Base-by-base conservation (phyloP, 1,284 basidiomycete genomes). In the Ustilago sp. region DNA sequence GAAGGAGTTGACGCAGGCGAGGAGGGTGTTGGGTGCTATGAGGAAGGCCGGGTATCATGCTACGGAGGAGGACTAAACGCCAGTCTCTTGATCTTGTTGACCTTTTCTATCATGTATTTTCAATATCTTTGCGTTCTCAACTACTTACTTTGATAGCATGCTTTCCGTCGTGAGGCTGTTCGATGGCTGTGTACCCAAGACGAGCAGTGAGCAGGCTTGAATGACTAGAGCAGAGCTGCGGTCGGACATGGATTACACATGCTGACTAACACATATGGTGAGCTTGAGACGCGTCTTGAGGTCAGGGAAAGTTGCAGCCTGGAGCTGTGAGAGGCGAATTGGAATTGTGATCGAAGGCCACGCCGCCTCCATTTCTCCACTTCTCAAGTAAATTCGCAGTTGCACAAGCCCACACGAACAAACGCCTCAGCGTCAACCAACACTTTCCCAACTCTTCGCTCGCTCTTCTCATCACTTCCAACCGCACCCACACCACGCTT, bases 1-100 rank as follows among this genome's bases (percentile, higher is more conserved):
- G 89, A 98, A 98, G 89, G 94, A 98, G 12, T 89, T 99, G 39
- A 93, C 77, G 0, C 82, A 86, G 75, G 85, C 86, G 12, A 77
- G 86, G 32, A 67, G 83, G 36, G 77, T 82, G 56, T 75, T 86
- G 8, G 86, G 83, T 34, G 76, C 83, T 13, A 85, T 86, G 84
- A 69, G 83, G 32, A 65, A 81, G 9, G 82, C 83, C 13, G 83
- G 81, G 39, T 85, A 84, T 61, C 83, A 85, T 67, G 81, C 82
- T 34, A 82, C 74, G 0, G 83, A 85, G 45, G 83, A 81, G 13
- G 79, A 82, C 31, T 77, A 55, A 31, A 8, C 9, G 41, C n/a
- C 9, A 5, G 19, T 11, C 8, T 54, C 23, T 32, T 31, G 43
- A 2, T 39, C 19, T 34, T 58, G 45, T 9, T 15, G 11, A 41